Evolutionary conservation across 2,329 filamentous ascomycete genomes (phyloP), one percentile per base, ranked within the genome.

Genomic region (Huntiella omanensis): DNA sequence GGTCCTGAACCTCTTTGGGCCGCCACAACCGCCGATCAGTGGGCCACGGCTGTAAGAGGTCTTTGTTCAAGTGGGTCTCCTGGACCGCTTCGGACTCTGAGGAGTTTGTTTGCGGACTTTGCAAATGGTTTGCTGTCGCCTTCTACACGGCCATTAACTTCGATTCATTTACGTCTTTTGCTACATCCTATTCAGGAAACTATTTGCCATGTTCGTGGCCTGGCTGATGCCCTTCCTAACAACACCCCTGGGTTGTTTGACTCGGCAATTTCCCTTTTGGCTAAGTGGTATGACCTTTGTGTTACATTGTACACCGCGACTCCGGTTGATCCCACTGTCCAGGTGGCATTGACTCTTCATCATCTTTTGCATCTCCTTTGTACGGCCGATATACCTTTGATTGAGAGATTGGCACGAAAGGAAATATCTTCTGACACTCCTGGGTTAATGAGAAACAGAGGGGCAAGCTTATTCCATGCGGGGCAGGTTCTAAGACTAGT

Each of bases 341-440:
- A 71, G 54, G 75, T 73, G 52, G 81, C 77, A 55, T 60, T 83
- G 37, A 70, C 80, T 38, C 68, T 83, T 50, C 83, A 79, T 57
- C 79, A 84, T 54, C 66, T 83, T 37, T 75, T 83, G 55, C 77
- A 71, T 42, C 66, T 84, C 49, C 82, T 82, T 53, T 70, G 74
- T 6, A 70, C 80, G 22, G 77, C 76, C 12, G 75, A 74, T 58
- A 80, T 83, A 55, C 67, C 72, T 2, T 73, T 77, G 53, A 73
- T 83, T 40, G 79, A 83, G 60, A 66, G 70, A 3, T 63, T 83
- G 7, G 78, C 78, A 3, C 69, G 78, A 12, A 66, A 70, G 33
- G 76, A 81, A 49, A 65, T 62, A 16, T 66, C 73, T 40, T 43
- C 40, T 5, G 68, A 68, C 19, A 58, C 72, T 35, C 61, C 69